Evolutionary conservation across 2,329 filamentous ascomycete species (phyloP).

Genomic region (Colletotrichum sp.): DNA sequence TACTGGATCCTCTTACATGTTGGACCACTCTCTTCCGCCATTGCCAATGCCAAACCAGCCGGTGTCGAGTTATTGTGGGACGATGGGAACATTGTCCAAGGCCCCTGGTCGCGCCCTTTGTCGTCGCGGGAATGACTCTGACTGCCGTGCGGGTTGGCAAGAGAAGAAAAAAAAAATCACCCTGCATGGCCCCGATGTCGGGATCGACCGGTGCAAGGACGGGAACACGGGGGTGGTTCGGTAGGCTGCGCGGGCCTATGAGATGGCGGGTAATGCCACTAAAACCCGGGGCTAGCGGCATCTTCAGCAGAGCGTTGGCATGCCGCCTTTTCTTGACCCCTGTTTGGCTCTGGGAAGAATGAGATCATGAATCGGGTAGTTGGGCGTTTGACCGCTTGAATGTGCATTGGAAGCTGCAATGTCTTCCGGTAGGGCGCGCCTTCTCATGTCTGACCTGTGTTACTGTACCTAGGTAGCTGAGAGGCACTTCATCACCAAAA

Average conservation of each 20-base stretch:
- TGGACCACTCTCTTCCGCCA: conserved; percentile 21
- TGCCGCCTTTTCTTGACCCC: not conserved
- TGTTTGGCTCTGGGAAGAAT: not conserved
- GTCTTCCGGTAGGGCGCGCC: not conserved
- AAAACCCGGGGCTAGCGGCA: conserved; percentile 11
- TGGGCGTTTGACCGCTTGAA: not conserved
- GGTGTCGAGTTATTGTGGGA: conserved; percentile 18
- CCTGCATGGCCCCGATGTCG: conserved; percentile 15
- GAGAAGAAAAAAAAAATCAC: not conserved
- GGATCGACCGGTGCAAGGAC: conserved; percentile 19
- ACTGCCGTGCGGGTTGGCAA: not conserved
- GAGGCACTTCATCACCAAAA: not conserved
- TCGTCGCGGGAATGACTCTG: not conserved
- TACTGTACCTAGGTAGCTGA: not conserved
- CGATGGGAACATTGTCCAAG: not conserved
- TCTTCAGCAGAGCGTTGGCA: not conserved
- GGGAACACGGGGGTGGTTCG: conserved; percentile 4
- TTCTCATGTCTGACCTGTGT: not conserved
- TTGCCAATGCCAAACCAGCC: conserved; percentile 17
- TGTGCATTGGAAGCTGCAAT: not conserved
- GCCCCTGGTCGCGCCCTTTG: conserved; percentile 19
- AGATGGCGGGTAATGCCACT: not conserved
- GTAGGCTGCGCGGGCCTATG: not conserved
- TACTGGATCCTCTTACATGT: conserved; percentile 23
- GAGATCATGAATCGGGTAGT: not conserved